Evolutionary conservation across 352 stramenopile species (phyloP).

Genomic region (Phytophthora pistaciae): DNA sequence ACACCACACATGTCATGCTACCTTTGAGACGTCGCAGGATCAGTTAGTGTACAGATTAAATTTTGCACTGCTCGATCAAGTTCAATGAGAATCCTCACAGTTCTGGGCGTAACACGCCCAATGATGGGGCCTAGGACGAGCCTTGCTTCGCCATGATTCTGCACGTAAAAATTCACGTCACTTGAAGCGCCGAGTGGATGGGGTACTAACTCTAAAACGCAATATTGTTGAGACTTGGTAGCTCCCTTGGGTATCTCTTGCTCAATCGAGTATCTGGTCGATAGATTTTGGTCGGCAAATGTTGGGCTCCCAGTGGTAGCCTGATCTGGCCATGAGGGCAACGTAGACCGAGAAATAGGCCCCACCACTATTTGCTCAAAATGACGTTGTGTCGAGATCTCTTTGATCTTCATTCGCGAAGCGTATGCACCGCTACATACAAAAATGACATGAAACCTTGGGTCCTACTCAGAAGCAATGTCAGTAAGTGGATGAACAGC

Average conservation of each 20-base stretch:
- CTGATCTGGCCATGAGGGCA: constrained; percentile 1
- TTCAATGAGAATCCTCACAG: constrained; percentile 70
- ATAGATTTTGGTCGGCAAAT: constrained; percentile 9
- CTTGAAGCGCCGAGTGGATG: constrained; percentile 47
- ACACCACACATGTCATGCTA: constrained; percentile 11
- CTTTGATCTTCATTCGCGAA: constrained; percentile 43
- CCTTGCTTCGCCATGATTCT: constrained; percentile 43
- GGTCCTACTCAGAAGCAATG: constrained; percentile 30
- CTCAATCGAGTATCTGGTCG: constrained; percentile 18
- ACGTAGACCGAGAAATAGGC: constrained; percentile 36
- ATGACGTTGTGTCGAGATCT: constrained; percentile 29
- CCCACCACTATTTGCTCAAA: constrained; percentile 66
- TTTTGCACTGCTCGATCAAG: constrained; percentile 53
- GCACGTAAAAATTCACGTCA: constrained; percentile 45
- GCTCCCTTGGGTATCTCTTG: constrained; percentile 32
- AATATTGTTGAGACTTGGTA: constrained; percentile 49
- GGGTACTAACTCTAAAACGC: constrained; percentile 53
- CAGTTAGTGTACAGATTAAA: constrained; percentile 49
- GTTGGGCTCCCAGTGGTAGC: background rate
- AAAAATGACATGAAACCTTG: constrained; percentile 49
- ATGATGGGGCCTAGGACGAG: constrained; percentile 73
- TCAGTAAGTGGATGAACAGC: background rate
- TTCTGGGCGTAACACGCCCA: constrained; percentile 59
- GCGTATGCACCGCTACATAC: constrained; percentile 49
- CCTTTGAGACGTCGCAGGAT: constrained; percentile 43